These are phyloP conservation scores for Chrysoporthe puriensis DNA, from an alignment of 2,329 filamentous ascomycete genomes.

Conservation along the genomic window DNA sequence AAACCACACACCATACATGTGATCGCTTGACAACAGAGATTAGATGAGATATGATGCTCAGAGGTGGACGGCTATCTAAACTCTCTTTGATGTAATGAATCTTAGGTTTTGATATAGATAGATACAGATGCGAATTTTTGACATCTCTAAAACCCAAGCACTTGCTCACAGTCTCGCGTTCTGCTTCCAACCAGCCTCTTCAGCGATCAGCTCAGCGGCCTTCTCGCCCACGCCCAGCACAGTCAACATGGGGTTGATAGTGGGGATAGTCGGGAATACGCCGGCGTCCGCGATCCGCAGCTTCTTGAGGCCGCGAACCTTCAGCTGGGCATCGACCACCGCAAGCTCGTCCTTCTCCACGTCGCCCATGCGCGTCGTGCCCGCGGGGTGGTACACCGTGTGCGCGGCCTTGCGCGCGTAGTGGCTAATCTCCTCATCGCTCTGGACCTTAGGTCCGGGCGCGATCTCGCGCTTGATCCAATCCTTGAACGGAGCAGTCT, in stretches of 20 bases:
- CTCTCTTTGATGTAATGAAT: too few relatives aligned
- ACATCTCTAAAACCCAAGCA: not conserved
- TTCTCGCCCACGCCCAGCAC: conserved; percentile 83
- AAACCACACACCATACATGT: too few relatives aligned
- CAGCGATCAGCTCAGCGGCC: conserved; percentile 80
- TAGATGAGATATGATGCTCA: too few relatives aligned
- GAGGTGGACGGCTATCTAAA: too few relatives aligned
- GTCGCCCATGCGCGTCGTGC: conserved; percentile 90
- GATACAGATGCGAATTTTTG: not conserved
- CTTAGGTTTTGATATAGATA: not conserved
- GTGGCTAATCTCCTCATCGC: conserved; percentile 79
- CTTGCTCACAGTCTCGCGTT: conserved; percentile 37
- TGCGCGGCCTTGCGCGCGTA: conserved; percentile 82
- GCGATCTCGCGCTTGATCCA: conserved; percentile 85
- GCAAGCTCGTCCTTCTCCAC: conserved; percentile 68
- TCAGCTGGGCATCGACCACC: conserved; percentile 78
- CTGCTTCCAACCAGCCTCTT: conserved; percentile 59
- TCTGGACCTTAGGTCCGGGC: conserved; percentile 72
- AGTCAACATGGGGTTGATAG: conserved; percentile 89
- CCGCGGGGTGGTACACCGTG: conserved; percentile 88
- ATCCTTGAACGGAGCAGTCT: conserved; percentile 76
- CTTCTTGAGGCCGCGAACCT: conserved; percentile 71
- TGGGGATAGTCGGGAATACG: conserved; percentile 83
- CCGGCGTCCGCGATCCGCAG: conserved; percentile 84
- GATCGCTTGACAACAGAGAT: too few relatives aligned